Base-by-base conservation (phyloP, 805 yeast species). In the Candida pini region DNA sequence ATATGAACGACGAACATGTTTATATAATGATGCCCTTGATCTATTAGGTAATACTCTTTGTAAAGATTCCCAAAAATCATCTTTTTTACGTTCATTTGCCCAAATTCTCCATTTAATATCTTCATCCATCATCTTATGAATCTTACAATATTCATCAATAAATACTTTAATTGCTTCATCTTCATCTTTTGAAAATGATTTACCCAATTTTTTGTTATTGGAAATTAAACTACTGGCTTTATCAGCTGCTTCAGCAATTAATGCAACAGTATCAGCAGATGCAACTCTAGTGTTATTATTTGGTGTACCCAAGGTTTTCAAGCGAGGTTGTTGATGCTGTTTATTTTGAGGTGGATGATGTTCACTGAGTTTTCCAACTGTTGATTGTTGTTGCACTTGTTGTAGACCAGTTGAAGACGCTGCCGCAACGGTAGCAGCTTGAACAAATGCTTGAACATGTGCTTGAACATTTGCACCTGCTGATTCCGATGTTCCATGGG, bases 1-100 rank as follows among this genome's bases (percentile, higher is more conserved):
- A 53, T 87, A 90, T 35, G 84, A 76, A 51, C 97, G 69, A 51
- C 96, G 69, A 4, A 90, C 94, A 55, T 90, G 97, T 56, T 90
- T 90, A 62, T 90, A 90, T 6, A 90, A 76, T 2, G 94, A 81
- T 0, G 96, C 94, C 31, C 96, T 68, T 0, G 95, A 79, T 53
- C 97, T 70, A 45, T 81, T 74, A 2, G 96, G 96, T 27, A 89
- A 60, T 2, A 87, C 92, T 32, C 73, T 72, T 29, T 88, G 81
- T 16, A 90, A 64, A 16, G 74, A 66, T 43, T 84, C 94, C 97
- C 97, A 89, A 51, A 89, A 87, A 45, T 74, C 80, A 58, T 90
- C 97, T 60, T 85, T 87, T 43, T 77, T 78, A 19, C 96, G 71
- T 43, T 81, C 89, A 44, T 78, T 76, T 6, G 87, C 65, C 97